A percentile compares a stretch with the other conserved stretches of the same genome.
Evolutionary conservation across 495 filamentous ascomycete genomes (phyloP).

Genomic region (Paragyromitra xinjiangensis): DNA sequence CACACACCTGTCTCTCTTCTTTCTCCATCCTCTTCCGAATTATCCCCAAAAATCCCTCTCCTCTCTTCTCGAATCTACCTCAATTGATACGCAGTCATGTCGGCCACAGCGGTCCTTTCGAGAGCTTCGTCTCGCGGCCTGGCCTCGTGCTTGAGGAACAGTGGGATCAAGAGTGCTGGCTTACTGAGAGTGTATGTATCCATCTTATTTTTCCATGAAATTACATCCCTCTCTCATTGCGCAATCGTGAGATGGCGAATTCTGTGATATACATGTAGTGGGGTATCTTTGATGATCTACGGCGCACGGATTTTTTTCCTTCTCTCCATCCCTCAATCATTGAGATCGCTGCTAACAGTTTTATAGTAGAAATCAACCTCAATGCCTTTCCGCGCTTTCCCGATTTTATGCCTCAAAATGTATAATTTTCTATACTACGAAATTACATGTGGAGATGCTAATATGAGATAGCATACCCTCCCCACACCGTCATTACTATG

Average conservation of each 20-base stretch:
- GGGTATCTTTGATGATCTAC: slow-evolving; percentile 44
- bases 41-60: slow-evolving; percentile 22
- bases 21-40: slow-evolving; percentile 55
- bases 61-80: not conserved
- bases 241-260: slow-evolving; percentile 15
- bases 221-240: not conserved
- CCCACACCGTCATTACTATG: slow-evolving; percentile 96
- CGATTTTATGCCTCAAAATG: slow-evolving; percentile 82
- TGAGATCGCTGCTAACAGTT: slow-evolving; percentile 17
- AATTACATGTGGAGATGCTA: slow-evolving; percentile 20
- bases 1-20: slow-evolving; percentile 16
- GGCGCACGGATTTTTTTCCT: slow-evolving; percentile 14
- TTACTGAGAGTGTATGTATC: slow-evolving; percentile 55
- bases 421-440: slow-evolving; percentile 60
- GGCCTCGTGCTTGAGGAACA: slow-evolving; percentile 39
- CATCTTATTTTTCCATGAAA: not conserved
- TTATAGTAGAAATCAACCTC: slow-evolving; percentile 50
- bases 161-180: slow-evolving; percentile 49
- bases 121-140: slow-evolving; percentile 52
- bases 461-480: slow-evolving; percentile 74
- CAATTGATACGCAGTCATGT: slow-evolving; percentile 55
- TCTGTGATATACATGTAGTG: slow-evolving; percentile 29
- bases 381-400: slow-evolving; percentile 62
- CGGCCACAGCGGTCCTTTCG: slow-evolving; percentile 52
- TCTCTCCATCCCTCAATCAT: not conserved